Base-by-base conservation (phyloP, 345 rosid species). In the Turritis glabra region DNA sequence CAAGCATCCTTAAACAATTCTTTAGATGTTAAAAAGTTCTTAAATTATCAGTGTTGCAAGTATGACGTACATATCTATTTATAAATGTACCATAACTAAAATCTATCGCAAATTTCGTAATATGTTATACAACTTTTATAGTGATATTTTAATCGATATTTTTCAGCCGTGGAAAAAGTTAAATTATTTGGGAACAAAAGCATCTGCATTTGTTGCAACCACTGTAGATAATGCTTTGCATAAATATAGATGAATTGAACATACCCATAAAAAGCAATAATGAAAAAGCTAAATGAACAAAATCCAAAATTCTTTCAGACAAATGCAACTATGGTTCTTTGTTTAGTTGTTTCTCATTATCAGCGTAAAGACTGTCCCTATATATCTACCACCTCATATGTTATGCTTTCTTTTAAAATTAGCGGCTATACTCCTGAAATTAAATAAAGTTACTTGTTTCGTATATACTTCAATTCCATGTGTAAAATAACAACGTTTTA, bases 141-240 rank as follows among this genome's bases (percentile, higher is more conserved):
- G 41, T 46, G 23, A 52, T 50, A 15, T 21, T 17, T 4, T n/a
- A 58, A 29, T 48, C 2, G 25, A 60, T 51, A 18, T 33, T 60
- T 26, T 59, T 52, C 32, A 60, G 74, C 57, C 65, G 27, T 44
- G 65, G 44, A 26, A 46, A 76, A 17, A 33, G 9, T 48, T 44
- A 37, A 30, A 62, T 17, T 21, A 64, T 71, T 27, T 58, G 68
- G 76, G 72, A 77, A 64, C 72, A 71, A 40, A 77, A 56, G 55
- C 72, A 64, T 64, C 64, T 77, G 80, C 73, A 71, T 19, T 71
- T 71, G 80, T 57, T 77, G 77, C 64, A 71, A 71, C 56, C 47
- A 77, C 80, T 71, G 75, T 57, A 37, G 68, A 58, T 62, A 65
- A 70, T 63, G 75, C 46, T 8, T 22, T 55, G 54, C 62, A 56